Base-by-base conservation (phyloP, 2,329 filamentous ascomycete species). In the Aspergillus pseudoterreus region DNA sequence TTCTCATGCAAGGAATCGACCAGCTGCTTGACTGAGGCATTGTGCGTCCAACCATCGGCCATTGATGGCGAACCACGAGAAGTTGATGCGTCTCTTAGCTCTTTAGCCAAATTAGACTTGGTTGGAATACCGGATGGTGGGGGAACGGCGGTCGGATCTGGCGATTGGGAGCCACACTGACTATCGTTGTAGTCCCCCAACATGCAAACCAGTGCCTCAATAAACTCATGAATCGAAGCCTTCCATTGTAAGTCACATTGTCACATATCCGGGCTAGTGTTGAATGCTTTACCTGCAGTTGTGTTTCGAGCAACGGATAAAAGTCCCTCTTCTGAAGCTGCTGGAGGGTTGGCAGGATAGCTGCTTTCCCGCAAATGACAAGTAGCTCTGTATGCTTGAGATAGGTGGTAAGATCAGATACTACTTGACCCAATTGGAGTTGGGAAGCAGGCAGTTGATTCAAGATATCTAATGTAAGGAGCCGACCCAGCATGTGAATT, bases 51-150 rank as follows among this genome's bases (percentile, higher is more conserved):
- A 30, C 10, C 8, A 30, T 68, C 50, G 54, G 67, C 17, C 71
- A 69, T 41, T 8, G 51, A 61, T n/a, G 64, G 62, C 14, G 73
- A 52, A 32, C 71, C 69, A 9, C 61, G 54, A 17, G 69, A 64
- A 53, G 74, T 74, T n/a, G 65, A 54, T 21, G 67, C 57, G 47
- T 66, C 58, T 17, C 35, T 59, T 44, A 60, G 8, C 10, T 30
- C 27, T 54, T 46, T 57, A 57, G 27, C 58, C 55, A 39, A 49
- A 51, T 43, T 57, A 58, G 14, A 22, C 35, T 36, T 41, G 35
- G 24, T 53, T 52, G 30, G 45, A 15, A 47, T 9, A 3, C 47
- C 54, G 6, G 19, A 49, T 30, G 49, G 45, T 56, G 56, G 61
- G 55, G 22, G 45, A 33, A 5, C 43, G n/a, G 19, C 38, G 22